Conservation (phyloP, 139 green algal genomes). For the Picochlorum sp. region DNA sequence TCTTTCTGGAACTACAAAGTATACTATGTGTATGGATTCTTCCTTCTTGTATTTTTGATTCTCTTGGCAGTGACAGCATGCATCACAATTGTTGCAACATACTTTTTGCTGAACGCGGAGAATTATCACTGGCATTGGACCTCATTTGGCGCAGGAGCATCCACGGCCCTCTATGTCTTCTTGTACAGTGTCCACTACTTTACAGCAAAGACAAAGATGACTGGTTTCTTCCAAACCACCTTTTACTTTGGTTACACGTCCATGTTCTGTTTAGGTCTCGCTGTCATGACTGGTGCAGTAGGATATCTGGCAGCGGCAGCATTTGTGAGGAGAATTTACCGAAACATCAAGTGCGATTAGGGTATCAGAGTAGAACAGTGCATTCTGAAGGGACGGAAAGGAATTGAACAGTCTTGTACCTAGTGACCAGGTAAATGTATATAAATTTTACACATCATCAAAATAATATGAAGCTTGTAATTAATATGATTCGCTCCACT, state of each 20-base stretch:
- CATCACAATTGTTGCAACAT: conserved; percentile 88
- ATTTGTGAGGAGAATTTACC: conserved; percentile 90
- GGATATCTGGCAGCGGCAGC: conserved; percentile 71
- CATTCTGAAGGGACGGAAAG: no score
- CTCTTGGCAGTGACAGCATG: conserved; percentile 85
- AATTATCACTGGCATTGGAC: conserved; percentile 99
- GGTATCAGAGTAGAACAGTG: no score
- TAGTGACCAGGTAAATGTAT: not conserved
- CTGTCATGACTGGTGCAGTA: conserved; percentile 71
- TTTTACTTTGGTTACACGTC: conserved; percentile 97
- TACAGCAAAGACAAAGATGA: conserved; percentile 93
- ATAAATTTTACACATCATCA: not conserved
- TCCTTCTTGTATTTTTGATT: conserved; percentile 93
- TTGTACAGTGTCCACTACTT: conserved; percentile 89
- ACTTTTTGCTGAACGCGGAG: conserved; percentile 97
- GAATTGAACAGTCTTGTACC: not conserved
- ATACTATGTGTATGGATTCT: conserved; percentile 99
- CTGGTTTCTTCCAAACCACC: conserved; percentile 89
- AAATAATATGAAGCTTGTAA: conserved; percentile 1
- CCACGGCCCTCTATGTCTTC: conserved; percentile 84
- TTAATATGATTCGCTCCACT: conserved; percentile 84
- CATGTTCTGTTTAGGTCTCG: conserved; percentile 82
- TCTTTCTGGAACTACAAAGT: conserved; percentile 96
- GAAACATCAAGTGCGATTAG: conserved; percentile 87
- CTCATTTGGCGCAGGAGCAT: conserved; percentile 71